Percentiles rank a stretch among this genome's conserved stretches.
Conservation (phyloP, 306 rosid species). For the Oxytropis ochrocephala region DNA sequence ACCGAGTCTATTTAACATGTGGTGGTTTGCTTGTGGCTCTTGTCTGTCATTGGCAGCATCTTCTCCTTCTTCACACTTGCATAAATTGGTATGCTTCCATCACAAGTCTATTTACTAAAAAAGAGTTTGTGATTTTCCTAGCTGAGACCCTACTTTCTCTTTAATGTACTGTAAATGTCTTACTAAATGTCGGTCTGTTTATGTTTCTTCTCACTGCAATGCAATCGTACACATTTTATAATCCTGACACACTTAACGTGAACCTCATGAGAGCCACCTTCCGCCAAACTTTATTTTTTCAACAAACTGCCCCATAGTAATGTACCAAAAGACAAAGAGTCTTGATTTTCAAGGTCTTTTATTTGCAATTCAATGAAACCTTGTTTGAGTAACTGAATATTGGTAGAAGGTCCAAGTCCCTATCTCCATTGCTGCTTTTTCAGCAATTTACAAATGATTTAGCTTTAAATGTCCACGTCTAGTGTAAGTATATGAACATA, state of each 20-base stretch:
- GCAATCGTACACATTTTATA: too few relatives aligned
- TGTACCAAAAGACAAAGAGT: constrained; percentile 59
- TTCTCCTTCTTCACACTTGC: constrained; percentile 73
- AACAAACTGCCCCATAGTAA: constrained; percentile 57
- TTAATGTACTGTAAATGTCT: not conserved
- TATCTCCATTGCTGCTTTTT: too few relatives aligned
- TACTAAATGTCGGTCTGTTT: too few relatives aligned
- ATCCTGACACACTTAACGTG: too few relatives aligned
- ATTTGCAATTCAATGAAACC: not conserved
- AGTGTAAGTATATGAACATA: too few relatives aligned
- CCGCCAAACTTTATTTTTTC: too few relatives aligned
- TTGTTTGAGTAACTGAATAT: not conserved
- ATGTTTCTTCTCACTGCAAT: too few relatives aligned
- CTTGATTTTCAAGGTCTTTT: constrained; percentile 22
- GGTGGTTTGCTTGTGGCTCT: constrained; percentile 73
- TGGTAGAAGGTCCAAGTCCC: too few relatives aligned
- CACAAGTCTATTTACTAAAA: constrained; percentile 3
- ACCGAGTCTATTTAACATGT: constrained; percentile 54
- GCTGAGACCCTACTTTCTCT: not conserved
- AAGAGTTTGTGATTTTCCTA: not conserved
- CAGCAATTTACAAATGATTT: too few relatives aligned
- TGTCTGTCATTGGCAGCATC: constrained; percentile 72
- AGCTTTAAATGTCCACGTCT: too few relatives aligned
- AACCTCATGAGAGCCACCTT: too few relatives aligned
- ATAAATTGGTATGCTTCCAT: constrained; percentile 55